Percentiles rank a stretch among this genome's conserved stretches.
These are phyloP conservation scores for Hypholoma sublateritium DNA, from an alignment of 768 basidiomycete species.

Conservation along the genomic window DNA sequence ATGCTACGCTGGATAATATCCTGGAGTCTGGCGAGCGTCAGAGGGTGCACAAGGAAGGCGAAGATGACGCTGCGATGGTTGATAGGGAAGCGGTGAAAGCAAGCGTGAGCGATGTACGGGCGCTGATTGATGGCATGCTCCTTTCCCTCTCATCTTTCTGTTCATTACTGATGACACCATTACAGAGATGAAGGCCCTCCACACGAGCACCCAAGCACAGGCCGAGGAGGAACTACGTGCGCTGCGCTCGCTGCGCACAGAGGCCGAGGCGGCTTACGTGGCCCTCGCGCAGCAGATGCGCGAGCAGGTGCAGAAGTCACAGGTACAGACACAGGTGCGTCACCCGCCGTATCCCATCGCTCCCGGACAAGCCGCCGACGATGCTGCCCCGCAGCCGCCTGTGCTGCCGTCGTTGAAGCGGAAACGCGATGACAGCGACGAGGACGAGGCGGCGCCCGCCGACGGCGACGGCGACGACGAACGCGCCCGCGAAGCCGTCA, in stretches of 20 bases:
- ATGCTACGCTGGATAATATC: not conserved
- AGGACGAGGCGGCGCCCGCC: constrained; percentile 36
- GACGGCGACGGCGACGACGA: constrained; percentile 16
- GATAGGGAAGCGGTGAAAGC: constrained; percentile 26
- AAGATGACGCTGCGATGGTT: constrained; percentile 7
- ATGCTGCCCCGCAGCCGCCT: constrained; percentile 27
- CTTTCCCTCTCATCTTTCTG: constrained; percentile 30
- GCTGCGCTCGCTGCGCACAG: constrained; percentile 10
- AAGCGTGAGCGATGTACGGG: constrained; percentile 34
- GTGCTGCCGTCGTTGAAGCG: constrained; percentile 54
- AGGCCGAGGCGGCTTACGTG: constrained; percentile 4
- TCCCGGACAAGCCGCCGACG: constrained; percentile 15
- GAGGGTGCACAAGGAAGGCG: constrained; percentile 27
- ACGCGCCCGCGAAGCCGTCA: not conserved
- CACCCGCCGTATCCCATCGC: constrained; percentile 9
- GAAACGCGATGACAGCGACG: constrained; percentile 52
- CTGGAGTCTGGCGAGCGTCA: not conserved
- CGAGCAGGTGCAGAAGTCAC: constrained; percentile 1
- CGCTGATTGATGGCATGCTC: constrained; percentile 41
- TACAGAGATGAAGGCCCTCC: constrained; percentile 32
- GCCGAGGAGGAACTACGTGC: constrained; percentile 12
- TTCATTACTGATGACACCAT: constrained; percentile 47
- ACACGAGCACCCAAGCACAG: constrained; percentile 1
- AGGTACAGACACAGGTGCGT: constrained; percentile 27
- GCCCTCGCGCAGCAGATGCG: not conserved